Evolutionary conservation across 202 grass and related monocot species (phyloP).

Genomic region (Zizania palustris): DNA sequence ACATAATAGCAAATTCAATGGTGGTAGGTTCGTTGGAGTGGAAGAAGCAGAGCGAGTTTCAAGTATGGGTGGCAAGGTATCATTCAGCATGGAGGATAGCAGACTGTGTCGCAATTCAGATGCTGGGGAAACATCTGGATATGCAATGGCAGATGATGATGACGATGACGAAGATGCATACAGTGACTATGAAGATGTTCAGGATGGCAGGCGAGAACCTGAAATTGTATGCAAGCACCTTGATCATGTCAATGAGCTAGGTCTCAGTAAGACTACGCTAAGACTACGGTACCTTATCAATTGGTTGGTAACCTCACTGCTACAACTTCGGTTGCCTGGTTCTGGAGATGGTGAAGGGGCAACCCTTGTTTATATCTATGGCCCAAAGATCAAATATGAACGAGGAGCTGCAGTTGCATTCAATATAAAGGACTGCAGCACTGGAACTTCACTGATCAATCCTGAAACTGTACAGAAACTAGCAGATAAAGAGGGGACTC

Average conservation of each 20-base stretch:
- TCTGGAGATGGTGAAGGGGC: slow-evolving; percentile 63
- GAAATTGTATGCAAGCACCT: slow-evolving; percentile 91
- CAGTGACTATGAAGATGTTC: slow-evolving; percentile 73
- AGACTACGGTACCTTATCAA: slow-evolving; percentile 89
- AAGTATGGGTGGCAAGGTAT: slow-evolving; percentile 80
- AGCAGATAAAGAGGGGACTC: slow-evolving; percentile 85
- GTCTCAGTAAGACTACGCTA: slow-evolving; percentile 93
- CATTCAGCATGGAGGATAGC: slow-evolving; percentile 79
- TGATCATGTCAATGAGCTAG: slow-evolving; percentile 94
- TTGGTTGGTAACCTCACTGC: slow-evolving; percentile 90
- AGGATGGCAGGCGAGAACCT: slow-evolving; percentile 73
- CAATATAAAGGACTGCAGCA: slow-evolving; percentile 80
- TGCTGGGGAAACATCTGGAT: slow-evolving; percentile 73
- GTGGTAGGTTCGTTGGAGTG: slow-evolving; percentile 73
- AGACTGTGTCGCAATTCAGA: slow-evolving; percentile 64
- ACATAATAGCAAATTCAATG: slow-evolving; percentile 59
- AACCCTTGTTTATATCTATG: slow-evolving; percentile 85
- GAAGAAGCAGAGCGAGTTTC: slow-evolving; percentile 65
- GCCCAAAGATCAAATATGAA: slow-evolving; percentile 98
- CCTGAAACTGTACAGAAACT: slow-evolving; percentile 88
- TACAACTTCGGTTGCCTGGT: slow-evolving; percentile 85
- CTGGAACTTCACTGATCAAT: slow-evolving; percentile 57
- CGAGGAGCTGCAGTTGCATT: slow-evolving; percentile 98
- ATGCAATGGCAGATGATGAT: slow-evolving; percentile 63
- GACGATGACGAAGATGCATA: slow-evolving; percentile 51